A percentile compares a stretch with the other conserved stretches of the same genome.
Evolutionary conservation across 305 asterid species (phyloP).

Genomic region (Fraxinus baroniana): DNA sequence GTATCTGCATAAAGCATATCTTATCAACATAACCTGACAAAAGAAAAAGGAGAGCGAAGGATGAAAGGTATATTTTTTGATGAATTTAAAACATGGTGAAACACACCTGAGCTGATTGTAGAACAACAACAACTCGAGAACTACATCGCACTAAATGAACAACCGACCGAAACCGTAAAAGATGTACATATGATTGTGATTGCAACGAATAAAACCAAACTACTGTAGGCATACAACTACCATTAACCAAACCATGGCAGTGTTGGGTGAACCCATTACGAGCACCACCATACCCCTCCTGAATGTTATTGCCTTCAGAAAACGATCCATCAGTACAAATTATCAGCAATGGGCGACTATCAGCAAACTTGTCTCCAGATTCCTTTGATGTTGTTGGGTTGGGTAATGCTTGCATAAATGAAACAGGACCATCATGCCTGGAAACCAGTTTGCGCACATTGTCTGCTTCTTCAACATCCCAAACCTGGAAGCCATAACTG

Average conservation of each 20-base stretch:
- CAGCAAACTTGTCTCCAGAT: constrained; percentile 50
- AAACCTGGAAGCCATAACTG: constrained; percentile 82
- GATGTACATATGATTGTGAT: constrained; percentile 79
- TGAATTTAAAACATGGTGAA: not conserved
- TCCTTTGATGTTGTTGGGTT: constrained; percentile 43
- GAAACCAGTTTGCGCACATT: constrained; percentile 76
- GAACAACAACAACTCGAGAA: constrained; percentile 71
- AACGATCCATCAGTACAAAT: constrained; percentile 80
- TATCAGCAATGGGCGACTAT: constrained; percentile 71
- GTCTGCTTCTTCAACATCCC: constrained; percentile 89
- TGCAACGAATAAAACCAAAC: constrained; percentile 88
- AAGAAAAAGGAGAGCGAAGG: not conserved
- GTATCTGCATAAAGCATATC: constrained; percentile 49
- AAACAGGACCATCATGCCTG: constrained; percentile 89
- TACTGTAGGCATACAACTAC: constrained; percentile 58
- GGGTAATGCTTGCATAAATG: constrained; percentile 68
- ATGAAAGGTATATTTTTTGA: not conserved
- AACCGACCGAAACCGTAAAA: constrained; percentile 73
- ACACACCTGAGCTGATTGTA: constrained; percentile 86
- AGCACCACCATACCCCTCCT: constrained; percentile 42
- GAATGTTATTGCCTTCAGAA: constrained; percentile 54
- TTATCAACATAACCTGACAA: constrained; percentile 13
- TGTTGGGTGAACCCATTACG: constrained; percentile 48
- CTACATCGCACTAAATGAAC: constrained; percentile 86
- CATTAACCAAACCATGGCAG: constrained; percentile 40